phyloP scores from a whole-genome alignment of 257 asterid species.

The Paulownia fortunei region DNA sequence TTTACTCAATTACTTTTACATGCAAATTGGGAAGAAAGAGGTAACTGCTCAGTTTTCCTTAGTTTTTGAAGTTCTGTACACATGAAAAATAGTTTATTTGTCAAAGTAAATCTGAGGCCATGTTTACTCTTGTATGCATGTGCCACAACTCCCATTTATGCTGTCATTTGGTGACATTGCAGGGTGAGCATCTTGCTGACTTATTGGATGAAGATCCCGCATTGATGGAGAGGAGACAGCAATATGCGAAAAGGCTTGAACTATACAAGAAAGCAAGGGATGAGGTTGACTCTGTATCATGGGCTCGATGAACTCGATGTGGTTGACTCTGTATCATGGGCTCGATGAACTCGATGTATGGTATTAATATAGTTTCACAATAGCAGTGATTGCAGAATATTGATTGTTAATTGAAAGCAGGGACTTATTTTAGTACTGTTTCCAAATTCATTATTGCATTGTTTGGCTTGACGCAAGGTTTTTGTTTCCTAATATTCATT shows the following conservation, averaged over 20 bases:
- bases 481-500: conserved; percentile 12
- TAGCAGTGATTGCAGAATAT: conserved; percentile 5
- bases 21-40: conserved; percentile 84
- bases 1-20: conserved; percentile 74
- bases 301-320: conserved; percentile 74
- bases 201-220: conserved; percentile 88
- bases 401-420: conserved; percentile 18
- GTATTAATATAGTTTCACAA: conserved; percentile 25
- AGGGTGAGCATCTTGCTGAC: conserved; percentile 74
- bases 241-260: conserved; percentile 79
- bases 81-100: background rate
- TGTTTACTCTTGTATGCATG: background rate
- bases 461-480: background rate
- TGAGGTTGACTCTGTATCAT: conserved; percentile 78
- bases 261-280: conserved; percentile 91
- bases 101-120: background rate
- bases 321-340: conserved; percentile 77
- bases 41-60: conserved; percentile 35
- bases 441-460: conserved; percentile 9
- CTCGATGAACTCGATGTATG: conserved; percentile 12
- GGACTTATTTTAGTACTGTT: conserved; percentile 17
- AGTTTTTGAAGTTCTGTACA: background rate
- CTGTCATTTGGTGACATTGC: conserved; percentile 32
- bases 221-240: conserved; percentile 81
- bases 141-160: background rate